A percentile compares a stretch with the other conserved stretches of the same genome.
These are phyloP conservation scores for Pichia cephalocereana DNA, from an alignment of 805 yeast species.

Conservation along the genomic window DNA sequence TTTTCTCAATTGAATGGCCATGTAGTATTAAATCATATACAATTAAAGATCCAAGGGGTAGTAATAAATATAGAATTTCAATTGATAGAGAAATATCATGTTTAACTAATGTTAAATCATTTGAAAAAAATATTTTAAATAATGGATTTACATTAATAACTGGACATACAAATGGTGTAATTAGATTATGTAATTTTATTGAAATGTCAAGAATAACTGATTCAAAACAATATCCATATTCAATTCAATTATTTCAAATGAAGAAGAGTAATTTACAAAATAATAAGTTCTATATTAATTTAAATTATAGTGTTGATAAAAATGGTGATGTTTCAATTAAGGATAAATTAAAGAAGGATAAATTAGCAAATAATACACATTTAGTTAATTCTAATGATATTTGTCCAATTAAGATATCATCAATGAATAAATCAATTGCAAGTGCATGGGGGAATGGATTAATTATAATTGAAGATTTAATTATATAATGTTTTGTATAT, in stretches of 20 bases:
- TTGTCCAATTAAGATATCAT: conserved; percentile 5
- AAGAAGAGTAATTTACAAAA: conserved; percentile 9
- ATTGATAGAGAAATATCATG: conserved; percentile 9
- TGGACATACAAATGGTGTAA: conserved; percentile 15
- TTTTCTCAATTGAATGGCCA: conserved; percentile 7
- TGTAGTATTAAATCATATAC: conserved; percentile 1
- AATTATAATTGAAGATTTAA: conserved; percentile 21
- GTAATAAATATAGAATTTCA: conserved; percentile 5
- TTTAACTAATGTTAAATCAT: background rate
- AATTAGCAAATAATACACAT: background rate
- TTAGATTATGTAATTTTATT: conserved; percentile 11
- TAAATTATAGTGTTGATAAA: conserved; percentile 10
- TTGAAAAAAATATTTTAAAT: background rate
- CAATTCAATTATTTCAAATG: conserved; percentile 17
- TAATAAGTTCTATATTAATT: conserved; percentile 16
- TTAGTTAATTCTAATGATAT: conserved; percentile 12
- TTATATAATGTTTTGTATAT: background rate
- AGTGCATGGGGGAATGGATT: conserved; percentile 23
- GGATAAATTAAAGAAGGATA: background rate
- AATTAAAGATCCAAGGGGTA: conserved; percentile 1
- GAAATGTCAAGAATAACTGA: conserved; percentile 5
- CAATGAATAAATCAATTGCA: conserved; percentile 12
- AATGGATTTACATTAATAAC: conserved; percentile 5
- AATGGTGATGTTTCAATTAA: conserved; percentile 5
- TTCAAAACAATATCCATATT: conserved; percentile 8